Evolutionary conservation across 73 alveolate genomes (phyloP).

Genomic region (Durusdinium trenchii): DNA sequence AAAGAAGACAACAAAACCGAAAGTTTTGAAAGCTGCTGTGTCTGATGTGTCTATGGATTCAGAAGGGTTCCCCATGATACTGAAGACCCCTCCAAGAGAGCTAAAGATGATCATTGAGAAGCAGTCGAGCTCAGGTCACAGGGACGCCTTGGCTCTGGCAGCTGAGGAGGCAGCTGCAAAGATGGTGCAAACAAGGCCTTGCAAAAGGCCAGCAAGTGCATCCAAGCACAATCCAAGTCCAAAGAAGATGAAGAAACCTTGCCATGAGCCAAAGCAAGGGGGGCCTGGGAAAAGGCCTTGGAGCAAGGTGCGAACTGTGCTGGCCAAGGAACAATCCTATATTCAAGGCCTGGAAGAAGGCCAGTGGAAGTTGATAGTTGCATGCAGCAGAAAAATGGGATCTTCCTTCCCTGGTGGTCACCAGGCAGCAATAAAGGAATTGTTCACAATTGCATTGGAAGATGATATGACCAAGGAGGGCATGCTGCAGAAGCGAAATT

Average conservation of each 20-base stretch:
- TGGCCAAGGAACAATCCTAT: neutral
- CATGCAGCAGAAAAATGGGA: neutral
- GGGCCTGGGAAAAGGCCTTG: conserved; percentile 7
- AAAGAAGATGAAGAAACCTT: neutral
- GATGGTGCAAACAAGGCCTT: neutral
- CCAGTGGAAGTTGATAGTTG: neutral
- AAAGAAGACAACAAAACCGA: too few species aligned
- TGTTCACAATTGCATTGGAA: neutral
- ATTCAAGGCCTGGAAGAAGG: neutral
- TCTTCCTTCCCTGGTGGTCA: neutral
- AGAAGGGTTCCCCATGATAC: neutral
- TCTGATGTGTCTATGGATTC: conserved; percentile 14
- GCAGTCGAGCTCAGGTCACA: neutral
- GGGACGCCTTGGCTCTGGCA: neutral
- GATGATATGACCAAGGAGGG: neutral
- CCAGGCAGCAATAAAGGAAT: neutral
- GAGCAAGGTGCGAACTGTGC: neutral
- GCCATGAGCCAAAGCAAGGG: neutral
- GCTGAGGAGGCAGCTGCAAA: neutral
- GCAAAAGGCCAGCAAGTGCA: neutral
- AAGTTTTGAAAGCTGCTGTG: neutral
- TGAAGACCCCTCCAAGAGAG: too few species aligned
- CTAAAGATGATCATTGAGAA: too few species aligned
- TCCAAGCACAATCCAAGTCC: neutral
- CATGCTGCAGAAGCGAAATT: neutral